A percentile compares a stretch with the other conserved stretches of the same genome.
phyloP scores from a whole-genome alignment of 306 rosid genomes.

The Benincasa hispida region DNA sequence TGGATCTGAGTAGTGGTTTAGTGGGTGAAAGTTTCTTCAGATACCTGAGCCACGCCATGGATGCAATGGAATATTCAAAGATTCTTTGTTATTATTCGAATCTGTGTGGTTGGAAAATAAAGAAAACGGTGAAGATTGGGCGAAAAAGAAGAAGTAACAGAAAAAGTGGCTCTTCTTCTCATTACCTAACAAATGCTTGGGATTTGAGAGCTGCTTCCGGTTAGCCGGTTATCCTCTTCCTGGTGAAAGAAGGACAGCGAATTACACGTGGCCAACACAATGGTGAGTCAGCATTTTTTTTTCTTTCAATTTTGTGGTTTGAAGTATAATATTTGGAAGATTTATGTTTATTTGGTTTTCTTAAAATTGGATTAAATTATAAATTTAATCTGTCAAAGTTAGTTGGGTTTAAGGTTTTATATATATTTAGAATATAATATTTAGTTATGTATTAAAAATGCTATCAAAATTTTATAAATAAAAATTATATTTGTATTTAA shows the following conservation, averaged over 20 bases:
- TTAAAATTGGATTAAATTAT: too few species aligned
- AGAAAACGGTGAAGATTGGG: neutral
- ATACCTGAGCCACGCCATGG: slow-evolving; percentile 54
- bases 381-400: too few species aligned
- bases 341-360: too few species aligned
- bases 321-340: too few species aligned
- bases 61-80: neutral
- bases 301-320: neutral
- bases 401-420: too few species aligned
- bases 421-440: too few species aligned
- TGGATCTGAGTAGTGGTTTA: slow-evolving; percentile 18
- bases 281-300: neutral
- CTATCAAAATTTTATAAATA: too few species aligned
- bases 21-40: slow-evolving; percentile 28
- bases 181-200: neutral
- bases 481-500: too few species aligned
- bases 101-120: neutral
- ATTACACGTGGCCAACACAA: neutral
- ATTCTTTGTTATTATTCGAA: neutral
- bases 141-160: neutral
- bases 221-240: neutral
- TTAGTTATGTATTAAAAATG: too few species aligned
- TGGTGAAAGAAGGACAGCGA: neutral
- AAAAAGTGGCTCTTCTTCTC: neutral
- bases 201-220: neutral